These are phyloP conservation scores for Metschnikowia reukaufii DNA, from an alignment of 805 yeast genomes.

Conservation along the genomic window DNA sequence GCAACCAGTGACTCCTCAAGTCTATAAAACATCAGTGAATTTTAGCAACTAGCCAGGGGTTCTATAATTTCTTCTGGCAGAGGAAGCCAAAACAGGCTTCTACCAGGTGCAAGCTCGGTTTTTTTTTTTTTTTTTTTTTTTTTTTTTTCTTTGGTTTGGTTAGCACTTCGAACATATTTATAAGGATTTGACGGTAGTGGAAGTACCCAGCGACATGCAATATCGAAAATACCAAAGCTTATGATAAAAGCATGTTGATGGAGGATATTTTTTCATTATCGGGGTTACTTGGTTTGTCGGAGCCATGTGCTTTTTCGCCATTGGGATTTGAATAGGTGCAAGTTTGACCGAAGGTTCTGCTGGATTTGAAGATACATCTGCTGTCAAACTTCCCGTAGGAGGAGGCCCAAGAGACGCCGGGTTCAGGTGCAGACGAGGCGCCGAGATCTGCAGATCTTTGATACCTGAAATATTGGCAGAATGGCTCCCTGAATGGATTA, in stretches of 20 bases:
- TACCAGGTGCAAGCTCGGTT: too few relatives aligned
- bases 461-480: neutral
- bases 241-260: slow-evolving; percentile 20
- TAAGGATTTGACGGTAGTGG: too few relatives aligned
- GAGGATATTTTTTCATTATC: slow-evolving; percentile 18
- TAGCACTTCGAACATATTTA: too few relatives aligned
- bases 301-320: neutral
- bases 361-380: neutral
- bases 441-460: neutral
- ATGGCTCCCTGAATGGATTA: slow-evolving; percentile 1
- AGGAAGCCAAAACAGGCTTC: too few relatives aligned
- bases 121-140: too few relatives aligned
- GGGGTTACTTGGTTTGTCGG: slow-evolving; percentile 1
- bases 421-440: slow-evolving; percentile 6
- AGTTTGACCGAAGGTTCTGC: slow-evolving; percentile 5
- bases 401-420: slow-evolving; percentile 5
- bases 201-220: too few relatives aligned
- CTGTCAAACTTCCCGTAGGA: slow-evolving; percentile 3
- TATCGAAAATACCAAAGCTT: too few relatives aligned
- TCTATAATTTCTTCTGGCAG: too few relatives aligned
- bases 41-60: too few relatives aligned
- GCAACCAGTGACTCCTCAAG: too few relatives aligned
- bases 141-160: too few relatives aligned
- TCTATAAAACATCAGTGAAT: too few relatives aligned
- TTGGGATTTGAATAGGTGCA: slow-evolving; percentile 12